Evolutionary conservation across 2,329 filamentous ascomycete genomes (phyloP).

Genomic region (Trichothecium roseum): DNA sequence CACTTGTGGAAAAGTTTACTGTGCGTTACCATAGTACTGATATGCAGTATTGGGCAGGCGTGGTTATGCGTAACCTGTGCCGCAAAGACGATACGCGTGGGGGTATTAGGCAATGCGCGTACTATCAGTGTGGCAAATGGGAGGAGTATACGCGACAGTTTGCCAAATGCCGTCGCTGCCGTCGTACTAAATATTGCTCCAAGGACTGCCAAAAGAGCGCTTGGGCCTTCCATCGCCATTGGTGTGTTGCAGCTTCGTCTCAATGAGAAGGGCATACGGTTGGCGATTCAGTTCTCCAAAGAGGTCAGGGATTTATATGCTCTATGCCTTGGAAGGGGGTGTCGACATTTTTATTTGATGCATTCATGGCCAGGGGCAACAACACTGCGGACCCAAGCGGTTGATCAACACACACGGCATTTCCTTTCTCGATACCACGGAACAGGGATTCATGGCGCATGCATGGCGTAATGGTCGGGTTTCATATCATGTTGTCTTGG

Average conservation of each 20-base stretch:
- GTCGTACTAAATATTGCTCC: slow-evolving; percentile 97
- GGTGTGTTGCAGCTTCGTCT: slow-evolving; percentile 69
- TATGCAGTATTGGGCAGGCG: slow-evolving; percentile 99
- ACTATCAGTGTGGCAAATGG: slow-evolving; percentile 98
- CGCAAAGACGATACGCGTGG: slow-evolving; percentile 93
- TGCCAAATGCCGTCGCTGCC: slow-evolving; percentile 91
- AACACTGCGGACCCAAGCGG: slow-evolving; percentile 32
- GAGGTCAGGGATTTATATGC: neutral
- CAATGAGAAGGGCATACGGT: slow-evolving; percentile 24
- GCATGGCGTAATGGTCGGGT: neutral
- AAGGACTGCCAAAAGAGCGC: slow-evolving; percentile 99
- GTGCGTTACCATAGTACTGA: slow-evolving; percentile 89
- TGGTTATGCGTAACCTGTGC: slow-evolving; percentile 97
- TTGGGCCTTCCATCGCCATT: slow-evolving; percentile 96
- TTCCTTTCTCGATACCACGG: slow-evolving; percentile 29
- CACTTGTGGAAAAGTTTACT: slow-evolving; percentile 95
- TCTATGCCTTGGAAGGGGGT: neutral
- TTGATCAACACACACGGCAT: slow-evolving; percentile 28
- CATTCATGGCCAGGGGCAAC: slow-evolving; percentile 7
- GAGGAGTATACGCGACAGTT: slow-evolving; percentile 95
- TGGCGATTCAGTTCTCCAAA: neutral
- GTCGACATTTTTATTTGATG: neutral
- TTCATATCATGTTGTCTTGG: neutral
- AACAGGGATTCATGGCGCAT: slow-evolving; percentile 12
- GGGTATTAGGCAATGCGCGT: slow-evolving; percentile 92